phyloP scores from a whole-genome alignment of 768 basidiomycete genomes.

The Hericium erinaceus region DNA sequence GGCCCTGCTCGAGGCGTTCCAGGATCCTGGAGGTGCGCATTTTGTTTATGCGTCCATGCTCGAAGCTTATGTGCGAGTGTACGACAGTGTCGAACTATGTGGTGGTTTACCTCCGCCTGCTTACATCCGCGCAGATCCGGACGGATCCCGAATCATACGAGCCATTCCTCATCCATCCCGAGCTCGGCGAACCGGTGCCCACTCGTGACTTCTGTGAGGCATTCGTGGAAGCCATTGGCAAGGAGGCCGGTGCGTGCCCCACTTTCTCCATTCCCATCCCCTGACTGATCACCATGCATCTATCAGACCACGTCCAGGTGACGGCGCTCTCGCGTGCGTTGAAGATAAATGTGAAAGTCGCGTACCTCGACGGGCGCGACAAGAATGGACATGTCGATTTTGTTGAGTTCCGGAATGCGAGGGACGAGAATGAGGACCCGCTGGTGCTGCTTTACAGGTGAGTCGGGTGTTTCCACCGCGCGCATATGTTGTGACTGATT shows the following conservation, averaged over 20 bases:
- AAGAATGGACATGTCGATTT: conserved; percentile 49
- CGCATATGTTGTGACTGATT: background rate
- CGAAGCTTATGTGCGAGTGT: background rate
- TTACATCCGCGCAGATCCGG: conserved; percentile 80
- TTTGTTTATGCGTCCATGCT: background rate
- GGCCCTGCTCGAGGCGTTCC: conserved; percentile 43
- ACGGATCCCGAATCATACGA: conserved; percentile 49
- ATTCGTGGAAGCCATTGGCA: conserved; percentile 69
- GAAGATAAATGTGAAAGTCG: conserved; percentile 57
- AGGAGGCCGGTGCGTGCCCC: conserved; percentile 54
- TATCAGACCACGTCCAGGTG: conserved; percentile 75
- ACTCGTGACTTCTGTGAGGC: conserved; percentile 62
- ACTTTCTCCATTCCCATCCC: background rate
- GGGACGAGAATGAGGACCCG: conserved; percentile 36
- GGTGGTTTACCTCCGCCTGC: conserved; percentile 70
- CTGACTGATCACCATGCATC: background rate
- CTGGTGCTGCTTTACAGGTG: conserved; percentile 71
- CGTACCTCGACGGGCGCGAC: conserved; percentile 68
- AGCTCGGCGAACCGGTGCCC: conserved; percentile 47
- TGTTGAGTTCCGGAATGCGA: conserved; percentile 49
- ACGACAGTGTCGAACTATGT: conserved; percentile 56
- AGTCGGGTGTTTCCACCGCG: conserved; percentile 11
- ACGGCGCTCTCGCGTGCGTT: conserved; percentile 65
- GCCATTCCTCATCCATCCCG: conserved; percentile 71
- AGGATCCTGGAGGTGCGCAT: conserved; percentile 36